phyloP scores from a whole-genome alignment of 768 basidiomycete genomes.

The Lyophyllum atratum region DNA sequence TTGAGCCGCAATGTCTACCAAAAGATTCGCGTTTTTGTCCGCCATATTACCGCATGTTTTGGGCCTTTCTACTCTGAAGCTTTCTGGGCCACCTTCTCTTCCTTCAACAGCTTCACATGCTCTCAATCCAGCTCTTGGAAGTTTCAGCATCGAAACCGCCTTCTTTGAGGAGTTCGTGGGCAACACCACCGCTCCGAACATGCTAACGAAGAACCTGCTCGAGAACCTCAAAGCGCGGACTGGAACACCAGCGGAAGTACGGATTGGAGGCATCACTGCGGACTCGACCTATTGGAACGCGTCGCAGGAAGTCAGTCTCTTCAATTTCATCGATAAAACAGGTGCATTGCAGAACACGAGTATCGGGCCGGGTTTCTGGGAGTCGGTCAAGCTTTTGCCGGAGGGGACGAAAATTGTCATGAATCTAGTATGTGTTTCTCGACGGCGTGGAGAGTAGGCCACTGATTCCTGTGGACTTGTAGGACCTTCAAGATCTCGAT shows the following conservation, averaged over 20 bases:
- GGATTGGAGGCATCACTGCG: constrained; percentile 57
- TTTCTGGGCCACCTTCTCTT: constrained; percentile 42
- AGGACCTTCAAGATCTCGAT: constrained; percentile 48
- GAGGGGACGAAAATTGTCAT: constrained; percentile 48
- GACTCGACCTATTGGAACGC: constrained; percentile 54
- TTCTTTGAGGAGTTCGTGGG: constrained; percentile 54
- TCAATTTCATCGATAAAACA: constrained; percentile 44
- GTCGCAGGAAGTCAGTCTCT: constrained; percentile 36
- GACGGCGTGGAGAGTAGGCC: not conserved
- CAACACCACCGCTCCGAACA: constrained; percentile 44
- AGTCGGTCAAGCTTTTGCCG: constrained; percentile 45
- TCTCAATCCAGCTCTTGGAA: constrained; percentile 46
- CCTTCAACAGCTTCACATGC: constrained; percentile 44
- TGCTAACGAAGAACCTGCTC: constrained; percentile 43
- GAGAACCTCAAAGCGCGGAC: constrained; percentile 47
- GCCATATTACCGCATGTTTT: constrained; percentile 5
- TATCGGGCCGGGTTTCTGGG: constrained; percentile 52
- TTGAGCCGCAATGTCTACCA: not conserved
- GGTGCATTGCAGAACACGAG: constrained; percentile 52
- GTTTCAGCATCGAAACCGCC: constrained; percentile 58
- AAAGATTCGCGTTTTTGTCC: not conserved
- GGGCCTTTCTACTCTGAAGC: constrained; percentile 24
- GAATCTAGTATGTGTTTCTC: constrained; percentile 37
- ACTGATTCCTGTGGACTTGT: not conserved
- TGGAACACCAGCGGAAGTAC: constrained; percentile 45